Conservation (phyloP, 352 stramenopile genomes). For the Phytophthora vignae region DNA sequence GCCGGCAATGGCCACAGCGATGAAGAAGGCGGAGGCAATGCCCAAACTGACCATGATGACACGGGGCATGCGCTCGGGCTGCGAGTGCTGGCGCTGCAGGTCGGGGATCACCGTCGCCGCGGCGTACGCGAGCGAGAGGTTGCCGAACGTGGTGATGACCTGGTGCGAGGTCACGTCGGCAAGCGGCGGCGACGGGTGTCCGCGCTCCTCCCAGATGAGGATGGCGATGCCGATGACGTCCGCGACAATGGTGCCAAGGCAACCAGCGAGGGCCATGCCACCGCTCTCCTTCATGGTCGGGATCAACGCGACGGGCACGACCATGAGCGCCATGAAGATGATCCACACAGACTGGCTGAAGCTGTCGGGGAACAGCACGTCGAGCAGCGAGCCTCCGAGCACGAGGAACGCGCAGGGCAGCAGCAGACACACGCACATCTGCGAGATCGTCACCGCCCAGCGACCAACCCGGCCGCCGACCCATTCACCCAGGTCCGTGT, state of each 20-base stretch:
- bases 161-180: conserved; percentile 28
- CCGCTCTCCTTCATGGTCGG: conserved; percentile 40
- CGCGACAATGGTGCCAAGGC: conserved; percentile 35
- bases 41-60: conserved; percentile 36
- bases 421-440: conserved; percentile 37
- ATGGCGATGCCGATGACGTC: conserved; percentile 35
- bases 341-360: conserved; percentile 41
- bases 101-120: conserved; percentile 36
- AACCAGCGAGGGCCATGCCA: conserved; percentile 32
- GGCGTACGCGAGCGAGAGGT: conserved; percentile 39
- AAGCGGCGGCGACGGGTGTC: conserved; percentile 28
- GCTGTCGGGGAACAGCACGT: conserved; percentile 39
- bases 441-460: conserved; percentile 23
- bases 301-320: conserved; percentile 34
- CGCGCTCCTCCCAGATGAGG: conserved; percentile 24
- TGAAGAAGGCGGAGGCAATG: conserved; percentile 28
- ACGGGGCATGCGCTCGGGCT: conserved; percentile 39
- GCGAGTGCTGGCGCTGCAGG: conserved; percentile 36
- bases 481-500: conserved; percentile 39
- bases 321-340: conserved; percentile 38
- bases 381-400: conserved; percentile 30
- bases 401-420: conserved; percentile 39
- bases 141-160: conserved; percentile 40
- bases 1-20: conserved; percentile 23
- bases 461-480: conserved; percentile 30